Conservation (phyloP, 768 basidiomycete genomes). For the Termitomyces sp. region DNA sequence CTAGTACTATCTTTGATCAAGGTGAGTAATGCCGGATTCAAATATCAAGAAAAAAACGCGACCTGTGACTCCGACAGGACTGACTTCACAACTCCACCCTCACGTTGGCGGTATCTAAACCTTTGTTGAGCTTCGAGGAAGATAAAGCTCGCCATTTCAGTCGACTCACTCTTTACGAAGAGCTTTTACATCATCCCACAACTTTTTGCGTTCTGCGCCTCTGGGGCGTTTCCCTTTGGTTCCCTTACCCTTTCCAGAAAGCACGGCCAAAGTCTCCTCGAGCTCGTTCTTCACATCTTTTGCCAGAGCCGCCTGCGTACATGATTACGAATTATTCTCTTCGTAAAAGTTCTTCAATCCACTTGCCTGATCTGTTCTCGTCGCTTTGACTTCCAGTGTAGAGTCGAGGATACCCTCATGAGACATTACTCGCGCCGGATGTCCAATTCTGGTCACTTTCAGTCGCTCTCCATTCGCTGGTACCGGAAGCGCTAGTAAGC, state of each 20-base stretch:
- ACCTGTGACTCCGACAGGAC: conserved; percentile 82
- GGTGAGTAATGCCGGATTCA: not conserved
- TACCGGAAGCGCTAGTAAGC: conserved; percentile 63
- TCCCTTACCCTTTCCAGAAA: conserved; percentile 74
- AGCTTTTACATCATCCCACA: conserved; percentile 85
- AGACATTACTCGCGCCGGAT: conserved; percentile 89
- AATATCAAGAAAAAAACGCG: conserved; percentile 3
- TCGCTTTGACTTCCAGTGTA: conserved; percentile 72
- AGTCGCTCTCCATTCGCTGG: conserved; percentile 46
- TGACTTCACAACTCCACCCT: conserved; percentile 77
- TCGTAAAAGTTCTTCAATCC: not conserved
- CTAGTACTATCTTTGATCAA: conserved; percentile 65
- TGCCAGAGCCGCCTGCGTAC: conserved; percentile 65
- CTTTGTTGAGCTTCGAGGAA: not conserved
- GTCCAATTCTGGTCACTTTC: conserved; percentile 85
- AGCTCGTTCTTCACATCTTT: conserved; percentile 90
- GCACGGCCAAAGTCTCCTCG: conserved; percentile 56
- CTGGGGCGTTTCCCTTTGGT: conserved; percentile 68
- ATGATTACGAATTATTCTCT: not conserved
- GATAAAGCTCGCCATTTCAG: not conserved
- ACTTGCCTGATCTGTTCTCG: conserved; percentile 65
- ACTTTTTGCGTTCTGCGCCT: conserved; percentile 71
- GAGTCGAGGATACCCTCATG: conserved; percentile 61
- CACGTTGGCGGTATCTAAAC: conserved; percentile 80
- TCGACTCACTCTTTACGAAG: conserved; percentile 81